A percentile compares a stretch with the other conserved stretches of the same genome.
phyloP scores from a whole-genome alignment of 352 stramenopile genomes.

The Pythium pyrilobum region DNA sequence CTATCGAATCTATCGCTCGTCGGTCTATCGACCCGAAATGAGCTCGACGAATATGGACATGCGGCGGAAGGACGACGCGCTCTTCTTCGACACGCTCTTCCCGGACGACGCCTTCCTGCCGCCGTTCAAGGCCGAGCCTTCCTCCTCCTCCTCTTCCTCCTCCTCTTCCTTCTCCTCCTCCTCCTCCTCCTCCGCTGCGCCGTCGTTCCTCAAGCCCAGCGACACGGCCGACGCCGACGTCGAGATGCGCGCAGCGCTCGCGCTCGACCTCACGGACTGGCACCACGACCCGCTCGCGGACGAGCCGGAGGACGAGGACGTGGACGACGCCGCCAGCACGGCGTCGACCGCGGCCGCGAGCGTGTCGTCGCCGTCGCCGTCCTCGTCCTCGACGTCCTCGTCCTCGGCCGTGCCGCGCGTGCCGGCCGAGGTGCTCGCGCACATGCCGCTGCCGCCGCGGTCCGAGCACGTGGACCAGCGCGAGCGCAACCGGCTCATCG shows the following conservation, averaged over 20 bases:
- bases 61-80: no score
- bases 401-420: neutral
- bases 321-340: neutral
- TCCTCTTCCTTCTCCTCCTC: neutral
- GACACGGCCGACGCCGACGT: neutral
- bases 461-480: conserved; percentile 17
- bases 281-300: neutral
- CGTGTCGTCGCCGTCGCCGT: neutral
- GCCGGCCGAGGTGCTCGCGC: conserved; percentile 15
- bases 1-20: no score
- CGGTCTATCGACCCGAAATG: no score
- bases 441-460: conserved; percentile 20
- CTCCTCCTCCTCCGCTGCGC: neutral
- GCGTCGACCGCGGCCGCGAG: neutral
- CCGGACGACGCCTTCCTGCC: neutral
- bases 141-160: neutral
- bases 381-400: neutral
- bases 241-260: conserved; percentile 16
- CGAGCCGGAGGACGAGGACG: neutral
- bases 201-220: neutral
- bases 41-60: no score
- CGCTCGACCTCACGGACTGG: conserved; percentile 15
- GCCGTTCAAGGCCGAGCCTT: conserved; percentile 7
- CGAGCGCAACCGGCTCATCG: conserved; percentile 31
- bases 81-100: neutral